Percentiles rank a stretch among this genome's conserved stretches.
These are phyloP conservation scores for Yamadazyma philogaea DNA, from an alignment of 805 yeast species.

Conservation along the genomic window DNA sequence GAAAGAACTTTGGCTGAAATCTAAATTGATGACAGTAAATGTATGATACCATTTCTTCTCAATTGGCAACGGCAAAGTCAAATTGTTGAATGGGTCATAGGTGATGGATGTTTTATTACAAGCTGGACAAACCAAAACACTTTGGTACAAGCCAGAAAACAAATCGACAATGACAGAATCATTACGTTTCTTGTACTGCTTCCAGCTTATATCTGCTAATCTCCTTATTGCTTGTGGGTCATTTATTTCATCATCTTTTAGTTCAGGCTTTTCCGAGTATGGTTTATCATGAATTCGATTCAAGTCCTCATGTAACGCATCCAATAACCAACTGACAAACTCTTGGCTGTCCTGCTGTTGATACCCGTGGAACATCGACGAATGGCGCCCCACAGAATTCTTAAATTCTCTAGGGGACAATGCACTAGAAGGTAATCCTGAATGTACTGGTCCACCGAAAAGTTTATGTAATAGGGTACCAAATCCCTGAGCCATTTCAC, in stretches of 20 bases:
- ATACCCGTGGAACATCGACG: conserved; percentile 74
- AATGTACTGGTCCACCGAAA: conserved; percentile 31
- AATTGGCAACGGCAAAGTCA: conserved; percentile 85
- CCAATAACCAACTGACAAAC: conserved; percentile 80
- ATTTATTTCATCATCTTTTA: conserved; percentile 56
- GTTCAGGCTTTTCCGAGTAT: conserved; percentile 82
- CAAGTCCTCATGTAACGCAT: conserved; percentile 88
- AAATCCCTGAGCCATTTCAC: conserved; percentile 77
- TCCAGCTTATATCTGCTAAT: conserved; percentile 78
- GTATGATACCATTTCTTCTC: conserved; percentile 67
- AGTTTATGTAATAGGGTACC: conserved; percentile 62
- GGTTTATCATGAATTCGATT: conserved; percentile 83
- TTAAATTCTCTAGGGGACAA: conserved; percentile 76
- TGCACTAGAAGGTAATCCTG: conserved; percentile 6
- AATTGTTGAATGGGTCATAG: conserved; percentile 89
- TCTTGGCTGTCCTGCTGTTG: conserved; percentile 95
- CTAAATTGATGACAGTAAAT: conserved; percentile 59
- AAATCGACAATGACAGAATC: conserved; percentile 82
- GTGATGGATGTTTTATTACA: conserved; percentile 80
- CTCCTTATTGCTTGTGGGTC: conserved; percentile 51
- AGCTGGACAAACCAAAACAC: conserved; percentile 83
- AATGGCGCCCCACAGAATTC: conserved; percentile 70
- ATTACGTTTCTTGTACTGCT: conserved; percentile 71
- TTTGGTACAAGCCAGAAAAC: conserved; percentile 87
- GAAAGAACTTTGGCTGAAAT: conserved; percentile 8